phyloP scores from a whole-genome alignment of 2,329 filamentous ascomycete genomes.

The Madurella fahalii region DNA sequence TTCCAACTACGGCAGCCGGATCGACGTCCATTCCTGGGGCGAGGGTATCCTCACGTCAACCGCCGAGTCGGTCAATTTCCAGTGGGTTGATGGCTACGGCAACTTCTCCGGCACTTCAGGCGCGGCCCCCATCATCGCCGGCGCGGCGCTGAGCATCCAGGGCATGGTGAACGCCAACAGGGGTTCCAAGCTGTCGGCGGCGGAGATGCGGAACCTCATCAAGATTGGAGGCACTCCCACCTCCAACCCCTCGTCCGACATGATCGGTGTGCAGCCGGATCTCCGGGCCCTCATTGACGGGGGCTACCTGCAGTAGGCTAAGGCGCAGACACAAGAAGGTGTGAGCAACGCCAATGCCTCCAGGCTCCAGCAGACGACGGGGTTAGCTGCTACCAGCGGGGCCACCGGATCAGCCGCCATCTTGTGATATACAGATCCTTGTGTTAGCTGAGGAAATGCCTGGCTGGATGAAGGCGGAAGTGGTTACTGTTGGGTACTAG shows the following conservation, averaged over 20 bases:
- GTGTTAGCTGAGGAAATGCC: too few species aligned
- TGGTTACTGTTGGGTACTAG: too few species aligned
- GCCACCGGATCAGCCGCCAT: too few species aligned
- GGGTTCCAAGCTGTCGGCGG: conserved; percentile 6
- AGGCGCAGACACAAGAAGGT: too few species aligned
- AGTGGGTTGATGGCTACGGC: background rate
- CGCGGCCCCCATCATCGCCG: conserved; percentile 12
- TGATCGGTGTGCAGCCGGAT: conserved; percentile 14
- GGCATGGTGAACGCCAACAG: conserved; percentile 8
- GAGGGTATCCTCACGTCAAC: conserved; percentile 9
- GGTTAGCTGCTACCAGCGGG: too few species aligned
- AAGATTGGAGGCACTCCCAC: conserved; percentile 3
- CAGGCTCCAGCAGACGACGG: too few species aligned
- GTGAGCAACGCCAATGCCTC: too few species aligned
- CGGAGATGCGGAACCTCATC: conserved; percentile 7
- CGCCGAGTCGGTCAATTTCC: background rate
- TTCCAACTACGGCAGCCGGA: conserved; percentile 11
- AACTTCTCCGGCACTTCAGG: conserved; percentile 12
- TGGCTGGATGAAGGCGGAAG: too few species aligned
- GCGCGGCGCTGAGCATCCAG: conserved; percentile 11
- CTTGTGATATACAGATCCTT: too few species aligned
- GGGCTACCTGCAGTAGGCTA: too few species aligned
- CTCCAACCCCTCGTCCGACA: background rate
- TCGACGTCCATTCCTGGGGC: conserved; percentile 14
- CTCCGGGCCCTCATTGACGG: conserved; percentile 12